phyloP scores from a whole-genome alignment of 306 rosid genomes.

The Castanopsis chinensis region DNA sequence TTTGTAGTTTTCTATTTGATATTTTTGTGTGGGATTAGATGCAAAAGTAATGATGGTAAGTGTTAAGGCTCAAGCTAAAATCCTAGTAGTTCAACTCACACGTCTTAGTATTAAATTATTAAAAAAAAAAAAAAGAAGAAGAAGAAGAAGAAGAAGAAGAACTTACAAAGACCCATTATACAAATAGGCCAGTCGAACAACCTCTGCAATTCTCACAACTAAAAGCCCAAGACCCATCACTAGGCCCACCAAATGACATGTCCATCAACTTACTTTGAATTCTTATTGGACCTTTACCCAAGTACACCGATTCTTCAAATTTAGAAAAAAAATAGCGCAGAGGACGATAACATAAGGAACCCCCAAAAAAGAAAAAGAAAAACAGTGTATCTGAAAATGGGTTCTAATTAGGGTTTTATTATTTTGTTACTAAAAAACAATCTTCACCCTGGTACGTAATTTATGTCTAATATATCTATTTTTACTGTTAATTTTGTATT shows the following conservation, averaged over 20 bases:
- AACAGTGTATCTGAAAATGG: background rate
- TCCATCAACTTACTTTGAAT: background rate
- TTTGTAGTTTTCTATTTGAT: too few species aligned
- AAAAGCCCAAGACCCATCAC: background rate
- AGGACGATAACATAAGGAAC: background rate
- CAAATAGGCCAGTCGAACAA: background rate
- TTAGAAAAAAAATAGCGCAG: background rate
- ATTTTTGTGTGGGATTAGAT: too few species aligned
- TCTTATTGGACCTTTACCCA: background rate
- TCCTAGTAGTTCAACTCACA: too few species aligned
- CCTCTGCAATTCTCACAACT: background rate
- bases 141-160: too few species aligned
- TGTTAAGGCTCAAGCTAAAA: too few species aligned
- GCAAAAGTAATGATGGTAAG: too few species aligned
- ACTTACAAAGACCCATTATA: too few species aligned
- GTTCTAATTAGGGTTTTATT: background rate
- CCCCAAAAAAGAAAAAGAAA: background rate
- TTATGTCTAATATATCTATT: background rate
- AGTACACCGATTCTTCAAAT: background rate
- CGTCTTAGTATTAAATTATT: too few species aligned
- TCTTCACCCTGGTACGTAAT: conserved; percentile 3
- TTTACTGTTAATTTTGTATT: background rate
- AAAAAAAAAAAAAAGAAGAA: too few species aligned
- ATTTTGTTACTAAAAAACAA: background rate
- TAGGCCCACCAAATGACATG: background rate